Conservation (phyloP, 2,329 filamentous ascomycete species). For the Stemphylium vesicarium region DNA sequence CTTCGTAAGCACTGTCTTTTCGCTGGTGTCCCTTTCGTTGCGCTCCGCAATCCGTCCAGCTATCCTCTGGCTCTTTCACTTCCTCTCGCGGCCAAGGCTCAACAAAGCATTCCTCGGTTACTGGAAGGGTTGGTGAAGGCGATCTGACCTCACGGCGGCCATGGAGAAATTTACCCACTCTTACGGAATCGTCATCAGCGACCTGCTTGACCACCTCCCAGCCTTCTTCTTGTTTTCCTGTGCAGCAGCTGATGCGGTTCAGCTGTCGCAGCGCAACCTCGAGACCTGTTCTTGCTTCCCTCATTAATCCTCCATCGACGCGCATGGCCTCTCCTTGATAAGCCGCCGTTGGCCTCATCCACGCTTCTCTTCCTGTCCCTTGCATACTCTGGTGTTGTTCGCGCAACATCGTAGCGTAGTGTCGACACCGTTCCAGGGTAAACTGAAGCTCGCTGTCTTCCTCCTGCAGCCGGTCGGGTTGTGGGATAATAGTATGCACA, state of each 20-base stretch:
- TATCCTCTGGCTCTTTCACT: background rate
- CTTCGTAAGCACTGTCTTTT: conserved; percentile 5
- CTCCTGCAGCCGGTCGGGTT: background rate
- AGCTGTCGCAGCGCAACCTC: conserved; percentile 3
- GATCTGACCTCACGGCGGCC: background rate
- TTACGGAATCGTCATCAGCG: background rate
- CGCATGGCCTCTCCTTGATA: conserved; percentile 5
- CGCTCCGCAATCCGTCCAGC: background rate
- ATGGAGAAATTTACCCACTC: conserved; percentile 1
- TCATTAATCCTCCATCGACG: background rate
- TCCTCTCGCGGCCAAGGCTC: background rate
- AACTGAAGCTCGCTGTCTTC: conserved; percentile 2
- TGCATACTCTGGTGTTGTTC: background rate
- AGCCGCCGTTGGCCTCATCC: background rate
- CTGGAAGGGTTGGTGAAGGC: background rate
- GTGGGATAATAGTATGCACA: conserved; percentile 12
- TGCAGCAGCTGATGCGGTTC: background rate
- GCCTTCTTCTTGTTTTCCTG: background rate
- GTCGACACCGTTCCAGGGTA: conserved; percentile 10
- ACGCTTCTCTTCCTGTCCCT: background rate
- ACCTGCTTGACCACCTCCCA: background rate
- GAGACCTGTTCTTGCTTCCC: conserved; percentile 1
- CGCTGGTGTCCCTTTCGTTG: background rate
- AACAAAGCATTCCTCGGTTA: background rate
- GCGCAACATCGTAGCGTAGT: conserved; percentile 9